Evolutionary conservation across 1,139 yeast species (phyloP).

Genomic region (Kodamaea ohmeri): DNA sequence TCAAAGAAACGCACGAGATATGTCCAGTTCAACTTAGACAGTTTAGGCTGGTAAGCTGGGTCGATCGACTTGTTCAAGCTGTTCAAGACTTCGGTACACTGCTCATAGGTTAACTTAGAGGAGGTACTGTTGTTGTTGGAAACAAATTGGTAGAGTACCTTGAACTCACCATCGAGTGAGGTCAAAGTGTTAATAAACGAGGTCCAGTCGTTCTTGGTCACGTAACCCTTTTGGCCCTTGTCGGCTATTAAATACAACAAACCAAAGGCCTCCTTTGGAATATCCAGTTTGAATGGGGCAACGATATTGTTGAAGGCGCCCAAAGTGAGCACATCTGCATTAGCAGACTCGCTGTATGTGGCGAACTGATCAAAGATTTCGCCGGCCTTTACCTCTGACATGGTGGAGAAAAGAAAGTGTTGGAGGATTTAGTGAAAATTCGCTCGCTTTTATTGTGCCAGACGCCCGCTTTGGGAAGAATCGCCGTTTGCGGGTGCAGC

Average conservation of each 20-base stretch:
- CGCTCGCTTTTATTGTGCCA: slow-evolving; percentile 3
- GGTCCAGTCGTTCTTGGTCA: slow-evolving; percentile 59
- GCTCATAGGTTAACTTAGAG: slow-evolving; percentile 27
- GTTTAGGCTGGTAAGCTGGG: slow-evolving; percentile 42
- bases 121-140: slow-evolving; percentile 8
- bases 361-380: slow-evolving; percentile 45
- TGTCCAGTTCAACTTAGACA: slow-evolving; percentile 44
- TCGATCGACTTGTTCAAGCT: slow-evolving; percentile 43
- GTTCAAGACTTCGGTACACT: slow-evolving; percentile 39
- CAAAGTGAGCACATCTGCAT: slow-evolving; percentile 29
- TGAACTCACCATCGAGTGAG: slow-evolving; percentile 56
- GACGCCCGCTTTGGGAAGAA: slow-evolving; percentile 2
- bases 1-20: slow-evolving; percentile 43
- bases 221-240: slow-evolving; percentile 57
- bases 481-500: slow-evolving; percentile 4
- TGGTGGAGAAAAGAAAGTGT: slow-evolving; percentile 5
- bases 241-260: slow-evolving; percentile 67
- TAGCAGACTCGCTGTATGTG: slow-evolving; percentile 20
- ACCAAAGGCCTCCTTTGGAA: slow-evolving; percentile 40
- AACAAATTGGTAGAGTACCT: slow-evolving; percentile 37
- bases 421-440: slow-evolving; percentile 4
- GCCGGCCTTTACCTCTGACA: slow-evolving; percentile 31
- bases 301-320: slow-evolving; percentile 40
- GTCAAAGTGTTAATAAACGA: slow-evolving; percentile 55
- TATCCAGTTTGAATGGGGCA: slow-evolving; percentile 44